These are phyloP conservation scores for Emergomyces pasteurianus DNA, from an alignment of 2,329 filamentous ascomycete genomes.

Conservation along the genomic window DNA sequence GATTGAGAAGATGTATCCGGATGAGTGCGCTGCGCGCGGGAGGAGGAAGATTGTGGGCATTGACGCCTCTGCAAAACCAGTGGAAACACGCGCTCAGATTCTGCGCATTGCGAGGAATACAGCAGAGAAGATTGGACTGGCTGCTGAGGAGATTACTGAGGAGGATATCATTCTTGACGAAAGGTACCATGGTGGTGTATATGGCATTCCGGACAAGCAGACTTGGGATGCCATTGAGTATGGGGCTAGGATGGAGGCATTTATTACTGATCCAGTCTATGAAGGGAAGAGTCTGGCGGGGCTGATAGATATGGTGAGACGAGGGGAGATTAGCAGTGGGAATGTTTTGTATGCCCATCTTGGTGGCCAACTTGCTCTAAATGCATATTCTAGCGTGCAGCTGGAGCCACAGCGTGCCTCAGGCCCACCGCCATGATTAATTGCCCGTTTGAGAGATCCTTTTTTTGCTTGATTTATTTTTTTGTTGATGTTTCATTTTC, in stretches of 20 bases:
- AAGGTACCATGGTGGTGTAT: constrained; percentile 54
- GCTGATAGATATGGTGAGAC: constrained; percentile 55
- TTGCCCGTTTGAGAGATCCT: too few species aligned
- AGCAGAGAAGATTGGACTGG: constrained; percentile 50
- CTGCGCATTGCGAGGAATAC: constrained; percentile 55
- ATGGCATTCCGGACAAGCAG: constrained; percentile 53
- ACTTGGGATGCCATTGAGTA: constrained; percentile 59
- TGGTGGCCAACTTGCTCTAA: constrained; percentile 57
- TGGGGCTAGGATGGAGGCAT: constrained; percentile 55
- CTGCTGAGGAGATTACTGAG: constrained; percentile 47
- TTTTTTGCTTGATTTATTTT: too few species aligned
- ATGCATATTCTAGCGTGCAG: constrained; percentile 45
- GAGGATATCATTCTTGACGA: constrained; percentile 52
- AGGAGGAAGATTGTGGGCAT: constrained; percentile 52
- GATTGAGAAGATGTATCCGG: constrained; percentile 36
- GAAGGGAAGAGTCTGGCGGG: constrained; percentile 65
- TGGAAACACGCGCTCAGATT: constrained; percentile 53
- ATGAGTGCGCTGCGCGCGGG: constrained; percentile 14
- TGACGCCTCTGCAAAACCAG: constrained; percentile 48
- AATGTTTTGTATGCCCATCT: constrained; percentile 62
- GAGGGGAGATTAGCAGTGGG: constrained; percentile 49
- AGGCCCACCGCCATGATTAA: background rate
- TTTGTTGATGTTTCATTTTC: too few species aligned
- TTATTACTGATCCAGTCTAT: constrained; percentile 66
- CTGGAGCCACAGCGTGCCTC: background rate